Evolutionary conservation across 2,329 filamentous ascomycete genomes (phyloP).

Genomic region (Pleurostoma richardsiae): DNA sequence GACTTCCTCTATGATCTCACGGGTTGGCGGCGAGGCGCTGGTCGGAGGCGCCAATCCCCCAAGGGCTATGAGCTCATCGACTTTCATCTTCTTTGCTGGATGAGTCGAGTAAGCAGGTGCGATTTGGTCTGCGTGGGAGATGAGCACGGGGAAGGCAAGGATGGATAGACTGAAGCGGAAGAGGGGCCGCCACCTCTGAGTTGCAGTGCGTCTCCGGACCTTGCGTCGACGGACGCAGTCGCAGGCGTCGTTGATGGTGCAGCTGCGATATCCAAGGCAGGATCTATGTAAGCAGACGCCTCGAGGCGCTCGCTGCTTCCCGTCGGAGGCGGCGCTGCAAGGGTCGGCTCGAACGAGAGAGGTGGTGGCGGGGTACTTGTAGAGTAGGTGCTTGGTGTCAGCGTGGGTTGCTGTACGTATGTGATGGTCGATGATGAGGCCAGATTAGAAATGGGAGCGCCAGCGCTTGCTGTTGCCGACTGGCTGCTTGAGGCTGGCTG

Average conservation of each 20-base stretch:
- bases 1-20: constrained; percentile 58
- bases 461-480: constrained; percentile 27
- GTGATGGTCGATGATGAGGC: constrained; percentile 27
- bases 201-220: constrained; percentile 33
- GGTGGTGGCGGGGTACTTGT: not conserved
- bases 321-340: constrained; percentile 19
- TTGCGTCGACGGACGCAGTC: constrained; percentile 2
- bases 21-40: constrained; percentile 44
- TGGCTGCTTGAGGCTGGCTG: constrained; percentile 59
- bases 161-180: constrained; percentile 25
- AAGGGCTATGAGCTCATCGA: constrained; percentile 65
- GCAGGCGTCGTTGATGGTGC: not conserved
- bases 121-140: not conserved
- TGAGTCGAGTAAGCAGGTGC: constrained; percentile 33
- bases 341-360: constrained; percentile 26
- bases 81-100: constrained; percentile 61
- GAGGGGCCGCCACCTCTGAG: constrained; percentile 47
- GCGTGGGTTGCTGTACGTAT: constrained; percentile 20
- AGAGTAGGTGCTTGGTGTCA: constrained; percentile 7
- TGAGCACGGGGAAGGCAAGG: constrained; percentile 17
- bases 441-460: constrained; percentile 22
- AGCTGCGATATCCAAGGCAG: constrained; percentile 15
- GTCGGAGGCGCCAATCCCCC: constrained; percentile 56
- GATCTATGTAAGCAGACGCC: constrained; percentile 29
- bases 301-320: constrained; percentile 44